Base-by-base conservation (phyloP, 805 yeast genomes). In the Myxozyma melibiosi region DNA sequence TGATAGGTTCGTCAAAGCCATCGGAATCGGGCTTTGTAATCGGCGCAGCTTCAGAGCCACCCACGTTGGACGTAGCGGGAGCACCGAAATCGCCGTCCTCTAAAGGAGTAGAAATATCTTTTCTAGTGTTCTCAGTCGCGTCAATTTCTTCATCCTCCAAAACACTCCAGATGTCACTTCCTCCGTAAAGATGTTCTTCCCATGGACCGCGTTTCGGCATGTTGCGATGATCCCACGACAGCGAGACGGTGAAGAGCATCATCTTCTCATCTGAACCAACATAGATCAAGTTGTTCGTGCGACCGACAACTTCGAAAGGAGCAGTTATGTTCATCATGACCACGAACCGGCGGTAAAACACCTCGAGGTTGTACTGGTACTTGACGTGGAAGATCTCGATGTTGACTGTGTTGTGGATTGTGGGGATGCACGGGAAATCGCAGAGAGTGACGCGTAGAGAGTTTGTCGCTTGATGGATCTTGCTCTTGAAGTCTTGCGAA, bases 401-500 rank as follows among this genome's bases (percentile, higher is more conserved):
- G 20, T 51, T 22, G 22, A 57, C 63, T 16, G 63, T 58, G 35
- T 58, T 58, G 48, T 58, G 62, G 30, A 58, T 58, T 9, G 63
- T 58, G 13, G 63, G 62, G 30, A 58, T 57, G 30, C 63, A 58
- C 1, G 63, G 63, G 42, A 58, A 58, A 25, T 58, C 48, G 47
- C 63, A 58, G 14, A 58, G 37, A 6, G 63, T 58, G n/a, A 58
- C 63, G 13, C 63, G 50, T 13, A 58, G 46, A 2, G 62, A 46
- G 43, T 58, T 58, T 6, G 63, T 47, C 9, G 47, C 62, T 38
- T 58, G 63, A 42, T 58, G 63, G 34, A 57, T 37, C 2, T 8
- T 16, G 8, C 18, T 22, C n/a, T 33, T 47, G 28, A 24, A 7
- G 33, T 16, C 25, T 38, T 8, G 20, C n/a, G n/a, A 27, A 56